These are phyloP conservation scores for Helotiales sp. DNA, from an alignment of 2,329 filamentous ascomycete genomes.

Conservation along the genomic window DNA sequence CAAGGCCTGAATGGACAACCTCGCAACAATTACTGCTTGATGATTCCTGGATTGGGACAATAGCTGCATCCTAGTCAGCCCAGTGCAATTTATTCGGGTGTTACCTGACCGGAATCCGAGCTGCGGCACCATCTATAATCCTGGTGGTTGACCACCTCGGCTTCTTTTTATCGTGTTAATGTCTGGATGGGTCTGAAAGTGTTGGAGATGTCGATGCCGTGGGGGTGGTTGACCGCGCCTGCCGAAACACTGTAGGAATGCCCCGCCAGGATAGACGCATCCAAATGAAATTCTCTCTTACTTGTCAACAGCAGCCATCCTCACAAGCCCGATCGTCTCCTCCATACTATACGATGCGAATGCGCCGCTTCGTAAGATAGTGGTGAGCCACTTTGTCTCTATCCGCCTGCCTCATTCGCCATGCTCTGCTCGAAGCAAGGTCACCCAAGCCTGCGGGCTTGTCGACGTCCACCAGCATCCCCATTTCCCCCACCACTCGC, in stretches of 20 bases:
- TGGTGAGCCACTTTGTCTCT: background rate
- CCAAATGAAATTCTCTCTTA: background rate
- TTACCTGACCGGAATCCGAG: background rate
- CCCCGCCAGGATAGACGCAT: background rate
- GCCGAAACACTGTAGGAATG: constrained; percentile 1
- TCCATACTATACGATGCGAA: background rate
- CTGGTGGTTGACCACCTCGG: background rate
- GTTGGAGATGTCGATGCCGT: background rate
- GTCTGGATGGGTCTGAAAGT: background rate
- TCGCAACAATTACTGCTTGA: background rate
- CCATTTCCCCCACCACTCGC: constrained; percentile 1
- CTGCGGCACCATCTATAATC: background rate
- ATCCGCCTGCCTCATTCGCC: background rate
- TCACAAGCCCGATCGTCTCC: background rate
- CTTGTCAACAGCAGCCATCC: background rate
- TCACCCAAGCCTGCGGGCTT: background rate
- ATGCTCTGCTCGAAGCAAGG: background rate
- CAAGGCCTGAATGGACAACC: background rate
- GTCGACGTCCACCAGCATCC: constrained; percentile 1
- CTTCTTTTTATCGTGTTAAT: background rate
- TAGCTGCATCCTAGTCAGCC: background rate
- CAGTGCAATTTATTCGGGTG: background rate
- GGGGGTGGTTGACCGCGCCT: background rate
- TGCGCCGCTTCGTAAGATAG: background rate
- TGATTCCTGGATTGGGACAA: background rate